phyloP scores from a whole-genome alignment of 306 rosid species.

The Nissolia schottii region DNA sequence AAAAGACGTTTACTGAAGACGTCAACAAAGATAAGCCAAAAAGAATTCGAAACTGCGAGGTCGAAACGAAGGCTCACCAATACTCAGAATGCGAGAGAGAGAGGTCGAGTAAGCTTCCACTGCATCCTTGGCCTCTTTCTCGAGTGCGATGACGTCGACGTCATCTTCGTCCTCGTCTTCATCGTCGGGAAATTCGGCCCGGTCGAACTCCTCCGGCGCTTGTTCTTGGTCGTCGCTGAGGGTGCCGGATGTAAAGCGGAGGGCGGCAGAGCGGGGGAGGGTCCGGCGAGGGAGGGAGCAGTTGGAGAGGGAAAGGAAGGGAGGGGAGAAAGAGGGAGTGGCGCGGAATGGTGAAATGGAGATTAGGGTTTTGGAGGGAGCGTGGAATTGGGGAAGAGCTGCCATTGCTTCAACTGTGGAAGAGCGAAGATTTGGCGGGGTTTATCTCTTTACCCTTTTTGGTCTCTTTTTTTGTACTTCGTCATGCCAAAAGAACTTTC shows the following conservation, averaged over 20 bases:
- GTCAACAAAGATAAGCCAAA: neutral
- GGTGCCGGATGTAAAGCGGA: neutral
- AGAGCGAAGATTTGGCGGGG: conserved; percentile 31
- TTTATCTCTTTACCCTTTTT: conserved; percentile 23
- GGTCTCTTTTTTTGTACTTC: no score
- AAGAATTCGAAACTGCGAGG: neutral
- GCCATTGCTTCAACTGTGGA: conserved; percentile 32
- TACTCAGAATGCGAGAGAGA: conserved; percentile 44
- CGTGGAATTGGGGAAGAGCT: conserved; percentile 20
- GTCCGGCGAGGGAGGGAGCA: conserved; percentile 25
- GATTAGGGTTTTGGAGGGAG: conserved; percentile 31
- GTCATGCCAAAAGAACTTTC: no score
- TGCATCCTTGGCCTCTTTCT: conserved; percentile 62
- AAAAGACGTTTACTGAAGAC: neutral
- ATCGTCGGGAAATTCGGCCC: conserved; percentile 26
- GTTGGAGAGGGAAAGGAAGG: neutral
- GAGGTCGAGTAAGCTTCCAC: conserved; percentile 58
- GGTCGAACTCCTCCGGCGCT: conserved; percentile 22
- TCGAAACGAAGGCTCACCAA: conserved; percentile 34
- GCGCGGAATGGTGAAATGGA: conserved; percentile 16
- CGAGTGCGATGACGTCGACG: conserved; percentile 49
- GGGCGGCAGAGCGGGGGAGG: conserved; percentile 11
- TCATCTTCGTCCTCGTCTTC: conserved; percentile 17
- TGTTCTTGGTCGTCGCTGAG: conserved; percentile 28
- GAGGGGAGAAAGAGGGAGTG: conserved; percentile 14